Conservation (phyloP, 371 early-diverging fungal genomes). For the Haplosporangium sp. region DNA sequence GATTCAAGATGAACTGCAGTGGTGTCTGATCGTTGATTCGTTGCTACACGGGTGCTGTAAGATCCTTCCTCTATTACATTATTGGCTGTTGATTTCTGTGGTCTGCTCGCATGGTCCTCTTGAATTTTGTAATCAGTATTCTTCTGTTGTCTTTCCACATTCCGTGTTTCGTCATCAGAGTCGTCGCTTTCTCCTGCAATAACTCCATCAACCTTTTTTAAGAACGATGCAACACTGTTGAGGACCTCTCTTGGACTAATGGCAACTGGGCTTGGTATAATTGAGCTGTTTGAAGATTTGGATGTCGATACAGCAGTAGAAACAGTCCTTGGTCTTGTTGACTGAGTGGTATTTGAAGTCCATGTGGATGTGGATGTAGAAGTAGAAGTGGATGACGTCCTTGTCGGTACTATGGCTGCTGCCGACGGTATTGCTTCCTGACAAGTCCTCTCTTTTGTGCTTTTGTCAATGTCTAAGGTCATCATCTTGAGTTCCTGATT, state of each 20-base stretch:
- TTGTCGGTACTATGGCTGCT: background rate
- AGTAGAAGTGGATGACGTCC: background rate
- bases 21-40: background rate
- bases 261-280: background rate
- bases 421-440: background rate
- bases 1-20: slow-evolving; percentile 6
- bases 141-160: slow-evolving; percentile 7
- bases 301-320: slow-evolving; percentile 30
- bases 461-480: slow-evolving; percentile 16
- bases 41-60: background rate
- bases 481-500: slow-evolving; percentile 50
- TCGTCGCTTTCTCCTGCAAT: slow-evolving; percentile 28
- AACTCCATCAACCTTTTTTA: slow-evolving; percentile 38
- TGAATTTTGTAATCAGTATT: slow-evolving; percentile 12
- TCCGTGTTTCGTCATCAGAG: slow-evolving; percentile 27
- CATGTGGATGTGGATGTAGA: slow-evolving; percentile 2
- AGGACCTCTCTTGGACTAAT: slow-evolving; percentile 32
- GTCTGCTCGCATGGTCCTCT: slow-evolving; percentile 8
- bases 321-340: slow-evolving; percentile 5
- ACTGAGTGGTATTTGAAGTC: background rate
- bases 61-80: background rate
- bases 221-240: slow-evolving; percentile 34
- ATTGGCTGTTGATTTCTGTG: background rate
- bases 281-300: background rate
- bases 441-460: background rate